Base-by-base conservation (phyloP, 2,329 filamentous ascomycete species). In the Beauveria bassiana region DNA sequence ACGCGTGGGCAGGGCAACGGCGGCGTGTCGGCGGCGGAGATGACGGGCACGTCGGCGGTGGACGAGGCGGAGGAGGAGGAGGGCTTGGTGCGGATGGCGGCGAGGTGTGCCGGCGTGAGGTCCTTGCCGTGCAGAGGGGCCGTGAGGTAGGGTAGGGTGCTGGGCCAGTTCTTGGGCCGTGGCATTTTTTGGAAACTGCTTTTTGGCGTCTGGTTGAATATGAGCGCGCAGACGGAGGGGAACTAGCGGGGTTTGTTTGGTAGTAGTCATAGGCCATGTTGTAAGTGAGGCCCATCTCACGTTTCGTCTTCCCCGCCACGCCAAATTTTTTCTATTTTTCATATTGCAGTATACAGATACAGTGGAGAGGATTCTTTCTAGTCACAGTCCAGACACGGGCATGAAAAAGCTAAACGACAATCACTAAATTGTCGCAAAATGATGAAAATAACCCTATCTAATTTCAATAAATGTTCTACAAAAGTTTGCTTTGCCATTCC, bases 141-240 rank as follows among this genome's bases (percentile, higher is more conserved):
- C 2, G 72, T 75, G 53, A 87, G 77, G 67, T 86, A 88, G 2
- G 77, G 74, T 2, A 86, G 66, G 10, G 73, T 58, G 4, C 73
- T 43, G 0, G 85, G 84, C 86, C 86, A 88, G 70, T 86, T 85
- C 65, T 79, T 81, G 2, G 84, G 83, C 26, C 69, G 70, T 18
- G 67, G 68, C 73, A 74, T 75, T 58, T 22, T 22, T 58, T 53
- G 20, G 43, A 12, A 8, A 8, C 20, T 6, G 43, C 5, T 12
- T 10, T 12, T 12, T 22, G 22, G 43, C 43, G 20, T 24, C n/a
- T 10, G n/a, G 43, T 20, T 46, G 43, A 14, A 20, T 14, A 20
- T 22, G 10, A 46, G 43, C 18, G 16, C 5, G 20, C 43, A 38
- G 34, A 38, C 5, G 34, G 5, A 16, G 34, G 34, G 2, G 34